Conservation (phyloP, 306 rosid genomes). For the Lithocarpus polystachyus region DNA sequence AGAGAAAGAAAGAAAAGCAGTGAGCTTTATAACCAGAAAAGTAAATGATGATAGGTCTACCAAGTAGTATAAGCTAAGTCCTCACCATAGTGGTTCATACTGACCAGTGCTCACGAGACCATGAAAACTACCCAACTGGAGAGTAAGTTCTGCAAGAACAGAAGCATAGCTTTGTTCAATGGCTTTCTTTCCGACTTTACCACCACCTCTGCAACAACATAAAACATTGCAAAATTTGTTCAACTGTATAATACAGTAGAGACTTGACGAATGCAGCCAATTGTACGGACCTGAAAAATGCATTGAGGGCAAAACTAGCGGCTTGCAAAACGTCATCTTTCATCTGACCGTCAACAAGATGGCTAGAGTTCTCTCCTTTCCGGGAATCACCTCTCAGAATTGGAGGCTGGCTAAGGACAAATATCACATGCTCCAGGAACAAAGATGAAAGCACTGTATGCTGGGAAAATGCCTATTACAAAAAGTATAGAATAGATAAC, state of each 20-base stretch:
- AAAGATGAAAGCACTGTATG: constrained; percentile 65
- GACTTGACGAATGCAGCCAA: constrained; percentile 8
- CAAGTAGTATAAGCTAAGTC: constrained; percentile 6
- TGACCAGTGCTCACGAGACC: constrained; percentile 68
- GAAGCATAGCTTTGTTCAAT: constrained; percentile 89
- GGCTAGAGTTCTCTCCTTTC: constrained; percentile 53
- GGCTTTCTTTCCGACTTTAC: constrained; percentile 88
- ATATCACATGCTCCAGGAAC: constrained; percentile 82
- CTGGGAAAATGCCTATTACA: constrained; percentile 88
- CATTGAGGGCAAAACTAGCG: constrained; percentile 79
- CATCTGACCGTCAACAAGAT: constrained; percentile 47
- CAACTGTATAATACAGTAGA: constrained; percentile 17
- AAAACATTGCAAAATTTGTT: constrained; percentile 9
- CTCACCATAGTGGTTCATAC: constrained; percentile 76
- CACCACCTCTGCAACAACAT: constrained; percentile 73
- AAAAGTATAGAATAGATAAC: not conserved
- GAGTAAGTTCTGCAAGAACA: constrained; percentile 88
- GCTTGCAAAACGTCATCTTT: constrained; percentile 74
- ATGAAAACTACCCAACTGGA: constrained; percentile 93
- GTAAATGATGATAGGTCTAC: not conserved
- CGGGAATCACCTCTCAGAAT: constrained; percentile 48
- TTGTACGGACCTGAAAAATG: constrained; percentile 76
- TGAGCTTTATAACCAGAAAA: not conserved
- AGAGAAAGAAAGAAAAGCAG: not conserved
- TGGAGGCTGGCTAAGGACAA: constrained; percentile 73